phyloP scores from a whole-genome alignment of 257 asterid genomes.

The Solanum dulcamara region DNA sequence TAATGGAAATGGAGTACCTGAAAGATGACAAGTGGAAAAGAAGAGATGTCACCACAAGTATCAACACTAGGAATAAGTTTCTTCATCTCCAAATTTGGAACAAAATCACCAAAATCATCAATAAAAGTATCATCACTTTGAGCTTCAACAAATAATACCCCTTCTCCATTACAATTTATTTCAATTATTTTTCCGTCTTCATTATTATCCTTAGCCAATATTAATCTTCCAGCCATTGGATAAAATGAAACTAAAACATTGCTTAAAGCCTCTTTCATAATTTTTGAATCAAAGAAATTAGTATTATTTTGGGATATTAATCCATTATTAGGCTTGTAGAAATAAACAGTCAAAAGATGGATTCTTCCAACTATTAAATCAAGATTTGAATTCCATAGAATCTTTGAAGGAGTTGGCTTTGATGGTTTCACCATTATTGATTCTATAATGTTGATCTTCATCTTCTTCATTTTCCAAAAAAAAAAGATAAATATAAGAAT shows the following conservation, averaged over 20 bases:
- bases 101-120: not conserved
- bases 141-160: conserved; percentile 34
- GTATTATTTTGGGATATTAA: not conserved
- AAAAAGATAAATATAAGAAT: not conserved
- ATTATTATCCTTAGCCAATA: not conserved
- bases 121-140: not conserved
- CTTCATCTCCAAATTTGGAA: not conserved
- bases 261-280: conserved; percentile 19
- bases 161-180: conserved; percentile 28
- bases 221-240: conserved; percentile 29
- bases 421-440: conserved; percentile 13
- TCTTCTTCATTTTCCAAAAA: not conserved
- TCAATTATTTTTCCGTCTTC: conserved; percentile 13
- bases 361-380: conserved; percentile 20
- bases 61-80: conserved; percentile 2
- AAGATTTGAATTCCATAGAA: conserved; percentile 22
- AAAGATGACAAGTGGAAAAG: too few species aligned
- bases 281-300: conserved; percentile 15
- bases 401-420: conserved; percentile 13
- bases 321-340: conserved; percentile 10
- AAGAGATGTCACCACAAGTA: conserved; percentile 4
- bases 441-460: conserved; percentile 10
- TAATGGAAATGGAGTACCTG: too few species aligned
- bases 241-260: conserved; percentile 28
- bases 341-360: conserved; percentile 21